A percentile compares a stretch with the other conserved stretches of the same genome.
Conservation (phyloP, 208 protist genomes). For the Leishmania mexicana region DNA sequence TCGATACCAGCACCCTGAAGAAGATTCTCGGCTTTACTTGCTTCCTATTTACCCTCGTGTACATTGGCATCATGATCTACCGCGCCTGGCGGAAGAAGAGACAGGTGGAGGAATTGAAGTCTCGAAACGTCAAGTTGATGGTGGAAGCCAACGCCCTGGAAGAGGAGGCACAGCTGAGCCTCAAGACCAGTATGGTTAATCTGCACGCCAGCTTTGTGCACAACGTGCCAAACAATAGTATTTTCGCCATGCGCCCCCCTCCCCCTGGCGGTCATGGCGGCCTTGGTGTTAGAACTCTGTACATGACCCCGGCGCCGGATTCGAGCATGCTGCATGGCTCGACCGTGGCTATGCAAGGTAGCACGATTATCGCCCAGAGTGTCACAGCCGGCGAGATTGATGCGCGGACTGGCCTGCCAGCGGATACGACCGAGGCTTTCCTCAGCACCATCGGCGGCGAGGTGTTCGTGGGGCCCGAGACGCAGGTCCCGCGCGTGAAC, state of each 20-base stretch:
- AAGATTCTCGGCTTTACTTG: slow-evolving; percentile 50
- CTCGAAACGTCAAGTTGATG: slow-evolving; percentile 41
- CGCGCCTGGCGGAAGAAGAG: slow-evolving; percentile 35
- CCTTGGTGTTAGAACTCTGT: not conserved
- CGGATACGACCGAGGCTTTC: slow-evolving; percentile 46
- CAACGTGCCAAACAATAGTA: slow-evolving; percentile 43
- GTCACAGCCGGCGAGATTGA: slow-evolving; percentile 20
- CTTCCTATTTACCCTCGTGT: slow-evolving; percentile 44
- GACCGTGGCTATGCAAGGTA: slow-evolving; percentile 8
- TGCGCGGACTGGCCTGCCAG: slow-evolving; percentile 35
- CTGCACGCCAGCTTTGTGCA: slow-evolving; percentile 49
- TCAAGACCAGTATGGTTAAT: slow-evolving; percentile 39
- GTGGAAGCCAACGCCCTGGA: slow-evolving; percentile 46
- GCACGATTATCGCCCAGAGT: slow-evolving; percentile 17
- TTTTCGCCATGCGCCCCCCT: slow-evolving; percentile 24
- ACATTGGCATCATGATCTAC: slow-evolving; percentile 44
- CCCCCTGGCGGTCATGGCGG: not conserved
- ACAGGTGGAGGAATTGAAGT: slow-evolving; percentile 36
- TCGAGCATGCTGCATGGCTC: not conserved
- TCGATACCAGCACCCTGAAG: slow-evolving; percentile 30
- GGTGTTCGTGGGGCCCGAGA: slow-evolving; percentile 44
- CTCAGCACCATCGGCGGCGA: slow-evolving; percentile 49
- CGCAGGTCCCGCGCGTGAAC: slow-evolving; percentile 35
- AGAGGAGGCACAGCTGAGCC: slow-evolving; percentile 45
- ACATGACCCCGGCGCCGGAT: not conserved